A percentile compares a stretch with the other conserved stretches of the same genome.
phyloP scores from a whole-genome alignment of 1,139 yeast genomes.

The Trichomonascaceae sp. region DNA sequence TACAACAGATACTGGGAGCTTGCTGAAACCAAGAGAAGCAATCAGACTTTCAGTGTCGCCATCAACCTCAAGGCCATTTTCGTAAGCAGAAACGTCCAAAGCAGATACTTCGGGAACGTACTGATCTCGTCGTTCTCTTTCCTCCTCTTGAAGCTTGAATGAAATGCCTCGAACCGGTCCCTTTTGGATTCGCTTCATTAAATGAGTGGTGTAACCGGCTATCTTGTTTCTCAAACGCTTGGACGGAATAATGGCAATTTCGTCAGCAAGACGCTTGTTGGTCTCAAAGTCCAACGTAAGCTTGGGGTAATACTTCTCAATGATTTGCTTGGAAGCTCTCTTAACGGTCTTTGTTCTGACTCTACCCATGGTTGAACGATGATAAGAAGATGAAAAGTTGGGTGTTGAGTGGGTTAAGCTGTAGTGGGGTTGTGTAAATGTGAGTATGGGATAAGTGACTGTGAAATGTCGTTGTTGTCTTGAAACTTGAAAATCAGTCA shows the following conservation, averaged over 20 bases:
- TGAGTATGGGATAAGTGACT: slow-evolving; percentile 2
- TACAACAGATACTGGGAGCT: slow-evolving; percentile 87
- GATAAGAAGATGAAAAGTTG: slow-evolving; percentile 5
- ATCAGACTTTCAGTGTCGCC: slow-evolving; percentile 96
- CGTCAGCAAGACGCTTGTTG: slow-evolving; percentile 99
- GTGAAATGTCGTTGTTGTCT: not conserved
- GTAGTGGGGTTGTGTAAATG: slow-evolving; percentile 4
- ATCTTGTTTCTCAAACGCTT: slow-evolving; percentile 99
- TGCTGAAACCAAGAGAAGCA: slow-evolving; percentile 85
- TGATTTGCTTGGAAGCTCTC: slow-evolving; percentile 99
- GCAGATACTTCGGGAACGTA: slow-evolving; percentile 99
- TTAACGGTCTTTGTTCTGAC: slow-evolving; percentile 91
- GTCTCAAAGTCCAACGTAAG: slow-evolving; percentile 99
- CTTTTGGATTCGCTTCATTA: slow-evolving; percentile 99
- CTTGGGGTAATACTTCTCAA: slow-evolving; percentile 99
- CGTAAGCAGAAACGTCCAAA: slow-evolving; percentile 94
- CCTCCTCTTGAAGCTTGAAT: slow-evolving; percentile 99
- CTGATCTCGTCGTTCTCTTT: slow-evolving; percentile 99
- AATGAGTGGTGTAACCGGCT: slow-evolving; percentile 99
- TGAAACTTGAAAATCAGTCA: not conserved
- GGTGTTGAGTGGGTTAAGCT: not conserved
- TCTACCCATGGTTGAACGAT: slow-evolving; percentile 27
- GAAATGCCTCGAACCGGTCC: slow-evolving; percentile 99
- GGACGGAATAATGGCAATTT: slow-evolving; percentile 98
- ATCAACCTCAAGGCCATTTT: slow-evolving; percentile 96